Evolutionary conservation across 345 rosid species (phyloP).

Genomic region (Raphanus sativus): DNA sequence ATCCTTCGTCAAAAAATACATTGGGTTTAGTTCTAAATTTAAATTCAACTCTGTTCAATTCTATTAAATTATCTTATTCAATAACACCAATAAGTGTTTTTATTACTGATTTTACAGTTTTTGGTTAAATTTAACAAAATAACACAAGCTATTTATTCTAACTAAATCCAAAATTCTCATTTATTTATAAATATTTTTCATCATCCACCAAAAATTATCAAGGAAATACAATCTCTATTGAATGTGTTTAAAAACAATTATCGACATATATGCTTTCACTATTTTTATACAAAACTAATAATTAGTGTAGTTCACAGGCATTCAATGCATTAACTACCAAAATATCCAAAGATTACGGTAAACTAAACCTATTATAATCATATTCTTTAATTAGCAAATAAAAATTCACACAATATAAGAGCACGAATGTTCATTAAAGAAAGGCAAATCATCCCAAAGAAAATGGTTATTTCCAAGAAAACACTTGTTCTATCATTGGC

Average conservation of each 20-base stretch:
- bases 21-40: no score
- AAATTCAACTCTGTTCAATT: no score
- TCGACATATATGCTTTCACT: not conserved
- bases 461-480: slow-evolving; percentile 19
- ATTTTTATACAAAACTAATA: not conserved
- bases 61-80: no score
- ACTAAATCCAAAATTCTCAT: not conserved
- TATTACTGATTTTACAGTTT: no score
- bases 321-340: slow-evolving; percentile 6
- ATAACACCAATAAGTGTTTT: no score
- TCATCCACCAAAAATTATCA: not conserved
- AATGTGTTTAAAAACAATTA: not conserved
- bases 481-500: not conserved
- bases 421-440: not conserved
- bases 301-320: not conserved
- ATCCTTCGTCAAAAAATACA: no score
- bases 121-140: no score
- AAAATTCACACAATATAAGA: not conserved
- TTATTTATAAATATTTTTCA: not conserved
- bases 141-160: not conserved
- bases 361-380: not conserved
- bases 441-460: not conserved
- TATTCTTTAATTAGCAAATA: slow-evolving; percentile 18
- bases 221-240: not conserved
- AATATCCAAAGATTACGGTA: slow-evolving; percentile 1